Conservation (phyloP, 176 grass and related monocot species). For the Zea luxurians region DNA sequence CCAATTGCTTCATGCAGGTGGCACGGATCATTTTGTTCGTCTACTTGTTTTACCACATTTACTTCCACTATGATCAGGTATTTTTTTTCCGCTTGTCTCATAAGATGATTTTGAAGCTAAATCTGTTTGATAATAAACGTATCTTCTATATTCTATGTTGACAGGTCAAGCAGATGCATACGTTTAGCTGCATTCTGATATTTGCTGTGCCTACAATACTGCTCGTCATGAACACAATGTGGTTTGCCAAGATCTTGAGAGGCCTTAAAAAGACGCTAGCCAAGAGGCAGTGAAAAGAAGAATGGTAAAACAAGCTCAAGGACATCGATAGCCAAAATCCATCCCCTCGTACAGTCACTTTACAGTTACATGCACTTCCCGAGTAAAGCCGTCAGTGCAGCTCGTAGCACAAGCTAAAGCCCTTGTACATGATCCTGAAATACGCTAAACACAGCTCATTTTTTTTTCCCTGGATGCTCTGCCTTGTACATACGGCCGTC, state of each 20-base stretch:
- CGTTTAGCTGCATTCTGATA: slow-evolving; percentile 61
- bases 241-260: slow-evolving; percentile 96
- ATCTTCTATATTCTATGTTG: slow-evolving; percentile 37
- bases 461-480: slow-evolving; percentile 37
- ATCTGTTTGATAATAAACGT: slow-evolving; percentile 31
- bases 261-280: slow-evolving; percentile 84
- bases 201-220: slow-evolving; percentile 74
- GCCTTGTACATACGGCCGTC: slow-evolving; percentile 45
- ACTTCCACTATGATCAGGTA: slow-evolving; percentile 86
- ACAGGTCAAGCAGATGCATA: slow-evolving; percentile 71
- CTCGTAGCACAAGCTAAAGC: slow-evolving; percentile 31
- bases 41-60: slow-evolving; percentile 93
- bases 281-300: slow-evolving; percentile 78
- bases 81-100: slow-evolving; percentile 15
- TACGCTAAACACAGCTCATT: not conserved
- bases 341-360: slow-evolving; percentile 31
- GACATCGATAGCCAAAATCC: not conserved
- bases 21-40: slow-evolving; percentile 88
- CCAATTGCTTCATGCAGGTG: slow-evolving; percentile 59
- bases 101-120: slow-evolving; percentile 26
- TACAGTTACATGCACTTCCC: slow-evolving; percentile 25
- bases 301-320: slow-evolving; percentile 31
- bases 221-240: slow-evolving; percentile 80
- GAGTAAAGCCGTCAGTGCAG: slow-evolving; percentile 32
- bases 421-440: slow-evolving; percentile 42